phyloP scores from a whole-genome alignment of 495 filamentous ascomycete genomes.

The Darksidea phi region DNA sequence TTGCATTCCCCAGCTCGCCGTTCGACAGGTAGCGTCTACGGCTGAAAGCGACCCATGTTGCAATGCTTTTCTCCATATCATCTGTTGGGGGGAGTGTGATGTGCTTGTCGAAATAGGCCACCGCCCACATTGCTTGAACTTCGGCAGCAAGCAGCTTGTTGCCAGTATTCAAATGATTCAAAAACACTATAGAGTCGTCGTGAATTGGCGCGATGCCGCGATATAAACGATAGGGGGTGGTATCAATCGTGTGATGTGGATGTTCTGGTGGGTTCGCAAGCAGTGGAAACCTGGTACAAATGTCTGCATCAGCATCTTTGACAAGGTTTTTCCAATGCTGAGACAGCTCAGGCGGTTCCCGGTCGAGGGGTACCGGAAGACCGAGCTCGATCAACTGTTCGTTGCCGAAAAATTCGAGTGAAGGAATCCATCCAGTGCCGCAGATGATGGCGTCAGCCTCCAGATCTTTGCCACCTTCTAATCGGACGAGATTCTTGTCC shows the following conservation, averaged over 20 bases:
- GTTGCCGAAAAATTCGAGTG: conserved; percentile 1
- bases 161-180: conserved; percentile 8
- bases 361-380: neutral
- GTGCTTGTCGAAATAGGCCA: conserved; percentile 4
- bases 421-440: conserved; percentile 4
- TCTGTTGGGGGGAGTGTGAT: conserved; percentile 1
- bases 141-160: conserved; percentile 9
- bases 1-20: neutral
- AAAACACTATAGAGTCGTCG: conserved; percentile 8
- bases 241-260: neutral
- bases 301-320: neutral
- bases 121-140: conserved; percentile 18
- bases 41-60: neutral
- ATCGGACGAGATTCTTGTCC: neutral
- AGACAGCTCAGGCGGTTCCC: neutral
- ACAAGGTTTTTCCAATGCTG: conserved; percentile 1
- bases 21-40: conserved; percentile 3
- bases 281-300: neutral
- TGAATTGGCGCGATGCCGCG: neutral
- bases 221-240: conserved; percentile 11
- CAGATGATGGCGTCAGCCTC: conserved; percentile 5
- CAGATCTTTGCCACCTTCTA: neutral
- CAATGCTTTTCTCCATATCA: conserved; percentile 5
- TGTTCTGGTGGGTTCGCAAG: conserved; percentile 3
- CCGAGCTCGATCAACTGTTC: neutral